These are phyloP conservation scores for Luvunga scandens DNA, from an alignment of 345 rosid genomes.

Conservation along the genomic window DNA sequence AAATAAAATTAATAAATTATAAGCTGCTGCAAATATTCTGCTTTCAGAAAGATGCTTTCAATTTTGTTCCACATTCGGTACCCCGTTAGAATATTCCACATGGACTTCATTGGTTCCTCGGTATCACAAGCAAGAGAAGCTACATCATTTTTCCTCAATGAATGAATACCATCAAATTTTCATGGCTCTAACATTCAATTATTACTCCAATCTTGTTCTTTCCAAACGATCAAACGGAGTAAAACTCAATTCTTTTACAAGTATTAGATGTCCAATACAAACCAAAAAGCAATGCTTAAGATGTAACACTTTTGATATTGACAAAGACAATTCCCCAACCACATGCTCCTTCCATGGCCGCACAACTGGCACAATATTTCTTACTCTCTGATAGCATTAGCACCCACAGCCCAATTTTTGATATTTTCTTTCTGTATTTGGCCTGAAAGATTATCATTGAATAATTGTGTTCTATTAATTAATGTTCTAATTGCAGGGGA, in stretches of 20 bases:
- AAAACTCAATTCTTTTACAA: conserved; percentile 4
- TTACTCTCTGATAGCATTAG: too few species aligned
- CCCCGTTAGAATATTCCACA: background rate
- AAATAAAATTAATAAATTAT: background rate
- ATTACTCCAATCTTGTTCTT: background rate
- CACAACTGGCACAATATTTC: conserved; percentile 35
- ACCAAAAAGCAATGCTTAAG: conserved; percentile 50
- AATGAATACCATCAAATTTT: too few species aligned
- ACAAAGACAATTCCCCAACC: conserved; percentile 43
- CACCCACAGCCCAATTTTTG: too few species aligned
- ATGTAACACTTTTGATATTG: conserved; percentile 40
- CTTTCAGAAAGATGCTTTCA: background rate
- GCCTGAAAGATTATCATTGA: too few species aligned
- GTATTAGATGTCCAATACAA: conserved; percentile 7
- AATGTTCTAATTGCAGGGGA: conserved; percentile 31
- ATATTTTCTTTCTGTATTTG: too few species aligned
- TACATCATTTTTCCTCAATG: background rate
- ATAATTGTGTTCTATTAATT: too few species aligned
- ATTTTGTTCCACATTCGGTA: background rate
- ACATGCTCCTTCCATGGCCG: conserved; percentile 69
- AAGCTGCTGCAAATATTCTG: background rate
- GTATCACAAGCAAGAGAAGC: background rate
- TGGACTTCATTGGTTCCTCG: background rate
- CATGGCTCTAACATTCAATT: conserved; percentile 12
- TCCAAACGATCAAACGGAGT: background rate